Conservation (phyloP, 1,139 yeast genomes). For the Starmera stellimalicola region DNA sequence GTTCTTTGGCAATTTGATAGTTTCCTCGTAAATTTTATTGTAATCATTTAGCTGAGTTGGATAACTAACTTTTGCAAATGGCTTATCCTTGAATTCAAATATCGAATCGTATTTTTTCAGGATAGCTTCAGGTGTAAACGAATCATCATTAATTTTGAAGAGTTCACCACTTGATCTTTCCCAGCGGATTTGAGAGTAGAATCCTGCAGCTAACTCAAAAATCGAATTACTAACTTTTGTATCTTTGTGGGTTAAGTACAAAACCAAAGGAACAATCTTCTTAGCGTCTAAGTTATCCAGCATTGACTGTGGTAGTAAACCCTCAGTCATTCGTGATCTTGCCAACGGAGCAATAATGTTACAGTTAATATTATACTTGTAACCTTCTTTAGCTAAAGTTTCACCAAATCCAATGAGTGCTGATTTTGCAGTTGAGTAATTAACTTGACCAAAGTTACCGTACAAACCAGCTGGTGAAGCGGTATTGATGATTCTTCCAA, state of each 20-base stretch:
- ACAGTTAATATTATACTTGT: constrained; percentile 69
- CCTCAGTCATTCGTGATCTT: constrained; percentile 92
- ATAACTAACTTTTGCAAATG: constrained; percentile 49
- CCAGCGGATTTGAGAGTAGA: constrained; percentile 89
- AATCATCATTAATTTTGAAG: constrained; percentile 60
- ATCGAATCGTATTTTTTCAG: constrained; percentile 60
- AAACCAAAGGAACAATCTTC: constrained; percentile 83
- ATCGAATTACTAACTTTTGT: constrained; percentile 56
- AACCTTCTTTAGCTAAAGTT: constrained; percentile 92
- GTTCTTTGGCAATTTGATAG: constrained; percentile 40
- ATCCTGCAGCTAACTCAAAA: constrained; percentile 93
- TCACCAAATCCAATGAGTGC: constrained; percentile 89
- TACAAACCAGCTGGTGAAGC: constrained; percentile 95
- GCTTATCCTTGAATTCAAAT: constrained; percentile 48
- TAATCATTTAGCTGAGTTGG: constrained; percentile 61
- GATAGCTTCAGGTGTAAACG: constrained; percentile 81
- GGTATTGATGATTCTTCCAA: constrained; percentile 84
- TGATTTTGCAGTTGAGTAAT: constrained; percentile 89
- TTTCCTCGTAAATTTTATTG: constrained; percentile 41
- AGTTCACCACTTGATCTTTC: constrained; percentile 83
- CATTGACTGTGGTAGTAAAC: constrained; percentile 75
- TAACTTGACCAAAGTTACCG: constrained; percentile 96
- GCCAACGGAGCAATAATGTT: constrained; percentile 93
- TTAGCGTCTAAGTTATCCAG: constrained; percentile 78
- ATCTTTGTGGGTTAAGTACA: constrained; percentile 64